Percentiles rank a stretch among this genome's conserved stretches.
Evolutionary conservation across 148 eudicot genomes (phyloP).

Genomic region (Rhododendron molle): DNA sequence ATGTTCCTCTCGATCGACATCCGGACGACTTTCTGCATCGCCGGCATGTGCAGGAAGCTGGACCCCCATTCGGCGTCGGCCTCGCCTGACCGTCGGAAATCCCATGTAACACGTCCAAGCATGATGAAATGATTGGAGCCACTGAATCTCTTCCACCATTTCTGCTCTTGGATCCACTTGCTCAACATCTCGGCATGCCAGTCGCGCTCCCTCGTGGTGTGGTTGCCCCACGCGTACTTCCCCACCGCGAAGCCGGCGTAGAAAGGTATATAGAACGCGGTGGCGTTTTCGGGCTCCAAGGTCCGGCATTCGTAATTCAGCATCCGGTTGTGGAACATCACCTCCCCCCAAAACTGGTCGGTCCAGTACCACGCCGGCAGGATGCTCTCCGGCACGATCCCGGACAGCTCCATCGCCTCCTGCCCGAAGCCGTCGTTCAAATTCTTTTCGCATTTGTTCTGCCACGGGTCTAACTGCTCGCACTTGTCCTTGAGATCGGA

Average conservation of each 20-base stretch:
- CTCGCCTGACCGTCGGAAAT: conserved; percentile 35
- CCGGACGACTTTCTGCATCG: conserved; percentile 53
- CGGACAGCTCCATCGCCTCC: conserved; percentile 21
- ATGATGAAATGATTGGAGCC: conserved; percentile 63
- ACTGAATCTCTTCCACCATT: conserved; percentile 32
- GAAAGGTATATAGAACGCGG: conserved; percentile 78
- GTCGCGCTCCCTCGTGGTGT: conserved; percentile 38
- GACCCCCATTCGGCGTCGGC: conserved; percentile 47
- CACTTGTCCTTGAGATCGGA: conserved; percentile 47
- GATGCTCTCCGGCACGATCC: conserved; percentile 34
- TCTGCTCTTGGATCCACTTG: conserved; percentile 39
- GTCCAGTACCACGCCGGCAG: conserved; percentile 57
- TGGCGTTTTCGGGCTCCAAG: conserved; percentile 43
- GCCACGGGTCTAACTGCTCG: conserved; percentile 46
- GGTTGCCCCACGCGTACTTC: conserved; percentile 37
- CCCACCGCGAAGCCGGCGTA: conserved; percentile 70
- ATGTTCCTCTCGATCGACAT: conserved; percentile 47
- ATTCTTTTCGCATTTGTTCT: conserved; percentile 46
- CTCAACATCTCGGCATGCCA: conserved; percentile 40
- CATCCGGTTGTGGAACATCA: conserved; percentile 58
- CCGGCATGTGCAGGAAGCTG: conserved; percentile 36
- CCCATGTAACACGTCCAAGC: conserved; percentile 65
- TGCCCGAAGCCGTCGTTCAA: conserved; percentile 64
- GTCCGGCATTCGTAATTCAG: conserved; percentile 53
- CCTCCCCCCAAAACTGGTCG: conserved; percentile 61